Conservation (phyloP, 163 green algal species). For the Smithsoniella earleae region DNA sequence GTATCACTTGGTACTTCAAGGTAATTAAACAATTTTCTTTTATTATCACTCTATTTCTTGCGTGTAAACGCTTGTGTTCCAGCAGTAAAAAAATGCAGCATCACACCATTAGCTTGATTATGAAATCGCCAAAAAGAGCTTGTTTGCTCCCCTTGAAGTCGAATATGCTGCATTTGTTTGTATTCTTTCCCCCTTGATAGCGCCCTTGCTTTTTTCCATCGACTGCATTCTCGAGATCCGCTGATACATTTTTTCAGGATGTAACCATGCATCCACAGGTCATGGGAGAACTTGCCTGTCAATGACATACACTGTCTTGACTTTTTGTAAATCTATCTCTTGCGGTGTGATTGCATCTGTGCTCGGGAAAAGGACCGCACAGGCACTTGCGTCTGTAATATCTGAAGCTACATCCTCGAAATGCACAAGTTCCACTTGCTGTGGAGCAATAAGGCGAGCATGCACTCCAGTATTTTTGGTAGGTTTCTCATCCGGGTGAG, state of each 20-base stretch:
- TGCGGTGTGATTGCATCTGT: neutral
- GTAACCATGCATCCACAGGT: too few species aligned
- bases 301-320: constrained; percentile 12
- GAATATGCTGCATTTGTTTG: neutral
- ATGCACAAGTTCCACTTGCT: neutral
- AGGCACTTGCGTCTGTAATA: neutral
- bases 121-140: constrained; percentile 24
- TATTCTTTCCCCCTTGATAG: neutral
- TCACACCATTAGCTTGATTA: neutral
- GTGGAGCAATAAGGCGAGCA: neutral
- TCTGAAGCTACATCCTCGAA: neutral
- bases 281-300: constrained; percentile 13
- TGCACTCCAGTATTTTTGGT: constrained; percentile 15
- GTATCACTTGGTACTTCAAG: too few species aligned
- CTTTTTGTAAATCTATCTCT: neutral
- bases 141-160: neutral
- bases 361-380: constrained; percentile 6
- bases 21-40: too few species aligned
- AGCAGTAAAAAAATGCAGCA: too few species aligned
- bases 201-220: constrained; percentile 12
- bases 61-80: too few species aligned
- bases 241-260: too few species aligned
- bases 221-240: neutral
- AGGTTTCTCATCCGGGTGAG: constrained; percentile 3
- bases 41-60: too few species aligned